A percentile compares a stretch with the other conserved stretches of the same genome.
Conservation (phyloP, 352 stramenopile species). For the Peronospora destructor region DNA sequence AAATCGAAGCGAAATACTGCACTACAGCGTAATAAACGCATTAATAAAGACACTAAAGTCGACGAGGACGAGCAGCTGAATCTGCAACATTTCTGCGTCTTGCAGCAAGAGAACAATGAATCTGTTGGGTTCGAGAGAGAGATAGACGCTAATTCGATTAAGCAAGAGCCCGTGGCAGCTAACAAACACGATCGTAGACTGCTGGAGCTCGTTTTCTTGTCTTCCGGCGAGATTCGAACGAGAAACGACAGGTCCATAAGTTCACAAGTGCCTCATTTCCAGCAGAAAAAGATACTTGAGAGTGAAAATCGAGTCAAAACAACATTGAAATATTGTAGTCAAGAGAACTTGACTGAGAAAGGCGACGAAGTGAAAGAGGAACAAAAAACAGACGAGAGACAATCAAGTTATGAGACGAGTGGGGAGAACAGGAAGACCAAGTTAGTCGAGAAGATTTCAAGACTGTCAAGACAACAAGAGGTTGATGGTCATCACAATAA, state of each 20-base stretch:
- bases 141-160: not conserved
- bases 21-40: not conserved
- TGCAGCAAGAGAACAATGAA: too few relatives aligned
- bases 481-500: not conserved
- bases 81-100: conserved; percentile 31
- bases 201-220: conserved; percentile 60
- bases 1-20: conserved; percentile 2
- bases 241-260: conserved; percentile 48
- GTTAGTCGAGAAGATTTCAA: not conserved
- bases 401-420: not conserved
- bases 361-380: not conserved
- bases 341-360: conserved; percentile 7
- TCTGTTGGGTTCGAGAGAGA: too few relatives aligned
- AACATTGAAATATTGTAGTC: conserved; percentile 3
- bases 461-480: conserved; percentile 3
- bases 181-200: conserved; percentile 12
- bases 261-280: conserved; percentile 30
- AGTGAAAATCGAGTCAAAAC: not conserved
- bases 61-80: conserved; percentile 30
- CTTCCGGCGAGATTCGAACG: conserved; percentile 52
- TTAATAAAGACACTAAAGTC: not conserved
- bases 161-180: not conserved
- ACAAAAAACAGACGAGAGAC: not conserved
- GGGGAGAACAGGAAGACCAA: not conserved
- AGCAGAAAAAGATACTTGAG: conserved; percentile 2